Percentiles rank a stretch among this genome's conserved stretches.
phyloP scores from a whole-genome alignment of 2,329 filamentous ascomycete genomes.

The Gnomoniopsis smithogilvyi region DNA sequence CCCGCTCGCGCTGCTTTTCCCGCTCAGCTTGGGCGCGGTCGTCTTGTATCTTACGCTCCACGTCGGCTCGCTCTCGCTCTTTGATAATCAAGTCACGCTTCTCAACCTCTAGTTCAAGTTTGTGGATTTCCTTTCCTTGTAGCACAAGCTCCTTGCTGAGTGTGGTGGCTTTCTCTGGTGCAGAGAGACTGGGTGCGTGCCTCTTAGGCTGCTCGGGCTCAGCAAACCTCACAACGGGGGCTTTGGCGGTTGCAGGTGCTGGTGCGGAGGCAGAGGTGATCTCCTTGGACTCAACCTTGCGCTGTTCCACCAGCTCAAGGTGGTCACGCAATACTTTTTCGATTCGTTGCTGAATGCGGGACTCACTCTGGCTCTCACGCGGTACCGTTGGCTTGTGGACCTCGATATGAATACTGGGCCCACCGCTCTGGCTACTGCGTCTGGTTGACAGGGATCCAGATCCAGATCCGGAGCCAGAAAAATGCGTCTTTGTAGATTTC shows the following conservation, averaged over 20 bases:
- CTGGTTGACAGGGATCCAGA: neutral
- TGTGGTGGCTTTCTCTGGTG: slow-evolving; percentile 9
- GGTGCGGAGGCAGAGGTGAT: neutral
- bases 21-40: slow-evolving; percentile 7
- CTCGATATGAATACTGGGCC: slow-evolving; percentile 14
- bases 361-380: slow-evolving; percentile 1
- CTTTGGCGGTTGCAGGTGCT: neutral
- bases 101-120: slow-evolving; percentile 14
- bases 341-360: slow-evolving; percentile 11
- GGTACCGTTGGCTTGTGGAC: slow-evolving; percentile 8
- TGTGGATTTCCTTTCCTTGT: slow-evolving; percentile 15
- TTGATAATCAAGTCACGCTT: slow-evolving; percentile 7
- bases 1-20: slow-evolving; percentile 10
- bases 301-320: slow-evolving; percentile 15
- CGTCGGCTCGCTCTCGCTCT: slow-evolving; percentile 13
- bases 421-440: neutral
- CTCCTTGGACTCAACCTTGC: slow-evolving; percentile 1
- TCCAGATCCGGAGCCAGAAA: neutral
- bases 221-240: slow-evolving; percentile 9
- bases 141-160: slow-evolving; percentile 17
- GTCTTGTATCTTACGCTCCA: slow-evolving; percentile 2
- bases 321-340: slow-evolving; percentile 13
- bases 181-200: neutral
- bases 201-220: slow-evolving; percentile 7
- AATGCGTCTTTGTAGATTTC: slow-evolving; percentile 1